Evolutionary conservation across 805 yeast species (phyloP).

Genomic region (Yamadazyma laniorum): DNA sequence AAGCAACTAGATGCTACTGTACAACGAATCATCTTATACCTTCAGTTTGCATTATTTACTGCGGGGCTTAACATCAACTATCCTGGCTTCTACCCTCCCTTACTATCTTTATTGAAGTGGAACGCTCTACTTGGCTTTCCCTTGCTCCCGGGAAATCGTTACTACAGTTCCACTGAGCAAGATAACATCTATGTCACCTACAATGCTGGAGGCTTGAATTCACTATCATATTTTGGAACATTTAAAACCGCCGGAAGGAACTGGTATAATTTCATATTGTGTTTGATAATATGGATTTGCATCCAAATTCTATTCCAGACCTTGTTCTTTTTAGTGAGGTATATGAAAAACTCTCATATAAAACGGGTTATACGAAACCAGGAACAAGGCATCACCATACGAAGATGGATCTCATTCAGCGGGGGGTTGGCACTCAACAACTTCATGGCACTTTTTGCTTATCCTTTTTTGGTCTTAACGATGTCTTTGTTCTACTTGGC

Average conservation of each 20-base stretch:
- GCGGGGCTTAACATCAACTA: constrained; percentile 53
- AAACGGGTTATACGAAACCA: background rate
- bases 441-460: constrained; percentile 35
- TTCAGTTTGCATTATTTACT: constrained; percentile 59
- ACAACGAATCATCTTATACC: constrained; percentile 47
- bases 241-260: constrained; percentile 22
- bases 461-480: constrained; percentile 45
- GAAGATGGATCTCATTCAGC: constrained; percentile 15
- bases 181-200: constrained; percentile 45
- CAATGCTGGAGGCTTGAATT: constrained; percentile 39
- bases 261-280: constrained; percentile 47
- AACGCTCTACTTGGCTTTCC: constrained; percentile 46
- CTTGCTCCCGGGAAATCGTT: constrained; percentile 16
- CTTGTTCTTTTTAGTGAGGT: constrained; percentile 20
- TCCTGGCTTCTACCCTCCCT: constrained; percentile 64
- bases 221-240: constrained; percentile 31
- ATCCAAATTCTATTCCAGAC: constrained; percentile 23
- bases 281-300: constrained; percentile 26
- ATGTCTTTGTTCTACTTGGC: constrained; percentile 26
- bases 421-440: constrained; percentile 33
- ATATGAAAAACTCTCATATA: constrained; percentile 2
- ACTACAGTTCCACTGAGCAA: constrained; percentile 10
- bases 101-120: constrained; percentile 53
- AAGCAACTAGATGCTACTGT: constrained; percentile 56
- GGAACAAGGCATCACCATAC: background rate